phyloP scores from a whole-genome alignment of 2,329 filamentous ascomycete genomes.

The Canariomyces notabilis region DNA sequence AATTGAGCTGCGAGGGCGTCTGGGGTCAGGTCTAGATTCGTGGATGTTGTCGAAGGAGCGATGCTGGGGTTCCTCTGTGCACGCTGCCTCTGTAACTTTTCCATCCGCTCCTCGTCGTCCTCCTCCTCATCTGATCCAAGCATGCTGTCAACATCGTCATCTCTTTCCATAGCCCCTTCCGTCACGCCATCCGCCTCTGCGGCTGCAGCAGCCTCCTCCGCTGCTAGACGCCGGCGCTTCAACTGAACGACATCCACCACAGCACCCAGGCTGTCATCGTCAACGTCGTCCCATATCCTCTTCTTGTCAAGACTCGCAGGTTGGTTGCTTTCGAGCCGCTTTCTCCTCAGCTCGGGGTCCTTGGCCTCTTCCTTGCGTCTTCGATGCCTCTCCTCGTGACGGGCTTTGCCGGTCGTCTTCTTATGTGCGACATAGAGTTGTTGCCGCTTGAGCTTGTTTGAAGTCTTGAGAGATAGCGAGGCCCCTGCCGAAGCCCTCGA shows the following conservation, averaged over 20 bases:
- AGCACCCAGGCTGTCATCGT: constrained; percentile 50
- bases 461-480: constrained; percentile 37
- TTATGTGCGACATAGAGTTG: constrained; percentile 77
- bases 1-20: constrained; percentile 57
- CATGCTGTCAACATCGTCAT: constrained; percentile 72
- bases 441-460: constrained; percentile 77
- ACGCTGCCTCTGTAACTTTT: constrained; percentile 42
- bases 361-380: constrained; percentile 81
- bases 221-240: constrained; percentile 50
- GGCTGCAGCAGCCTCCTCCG: constrained; percentile 42
- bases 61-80: constrained; percentile 45
- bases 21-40: constrained; percentile 59
- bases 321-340: constrained; percentile 71
- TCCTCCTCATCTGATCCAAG: constrained; percentile 55
- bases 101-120: constrained; percentile 32
- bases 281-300: constrained; percentile 80
- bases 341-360: constrained; percentile 68
- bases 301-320: constrained; percentile 81
- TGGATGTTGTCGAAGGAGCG: constrained; percentile 57
- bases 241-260: constrained; percentile 56
- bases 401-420: constrained; percentile 65
- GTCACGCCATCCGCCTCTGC: constrained; percentile 37
- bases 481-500: constrained; percentile 23
- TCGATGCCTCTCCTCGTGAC: constrained; percentile 70
- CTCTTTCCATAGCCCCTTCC: constrained; percentile 42